phyloP scores from a whole-genome alignment of 768 basidiomycete genomes.

The Macrolepiota dolichaula region DNA sequence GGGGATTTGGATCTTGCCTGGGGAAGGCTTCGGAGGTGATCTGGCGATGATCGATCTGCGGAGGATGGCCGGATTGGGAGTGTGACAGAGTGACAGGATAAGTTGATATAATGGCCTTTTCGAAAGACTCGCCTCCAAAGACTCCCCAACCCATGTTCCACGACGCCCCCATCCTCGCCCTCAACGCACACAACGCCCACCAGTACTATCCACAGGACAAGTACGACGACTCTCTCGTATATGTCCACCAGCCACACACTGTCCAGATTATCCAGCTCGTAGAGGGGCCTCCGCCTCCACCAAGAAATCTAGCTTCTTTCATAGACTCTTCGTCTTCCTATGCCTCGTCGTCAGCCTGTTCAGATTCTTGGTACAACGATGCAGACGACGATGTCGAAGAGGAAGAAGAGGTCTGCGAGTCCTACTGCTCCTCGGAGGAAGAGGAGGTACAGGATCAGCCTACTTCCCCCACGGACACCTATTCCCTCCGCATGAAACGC shows the following conservation, averaged over 20 bases:
- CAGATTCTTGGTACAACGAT: constrained; percentile 29
- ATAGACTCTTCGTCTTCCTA: constrained; percentile 35
- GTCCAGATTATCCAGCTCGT: constrained; percentile 74
- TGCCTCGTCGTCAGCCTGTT: constrained; percentile 33
- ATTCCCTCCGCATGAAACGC: constrained; percentile 55
- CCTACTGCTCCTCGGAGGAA: constrained; percentile 69
- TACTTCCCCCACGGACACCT: constrained; percentile 39
- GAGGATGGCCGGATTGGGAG: constrained; percentile 4
- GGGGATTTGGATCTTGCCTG: constrained; percentile 11
- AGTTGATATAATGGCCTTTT: constrained; percentile 10
- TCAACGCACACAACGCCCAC: constrained; percentile 18
- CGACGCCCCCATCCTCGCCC: constrained; percentile 17
- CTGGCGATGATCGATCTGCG: constrained; percentile 12
- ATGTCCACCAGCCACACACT: constrained; percentile 45
- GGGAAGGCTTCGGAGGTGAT: constrained; percentile 13
- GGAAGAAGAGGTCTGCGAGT: constrained; percentile 51
- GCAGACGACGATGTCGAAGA: constrained; percentile 34
- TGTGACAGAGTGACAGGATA: constrained; percentile 6
- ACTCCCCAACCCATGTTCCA: constrained; percentile 20
- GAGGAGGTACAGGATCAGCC: not conserved
- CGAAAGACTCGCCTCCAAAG: not conserved
- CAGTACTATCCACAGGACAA: constrained; percentile 27
- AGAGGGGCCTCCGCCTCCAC: constrained; percentile 61
- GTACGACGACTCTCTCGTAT: constrained; percentile 36
- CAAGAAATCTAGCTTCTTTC: constrained; percentile 36